Base-by-base conservation (phyloP, 2,329 filamentous ascomycete genomes). In the Macroventuria anomochaeta region DNA sequence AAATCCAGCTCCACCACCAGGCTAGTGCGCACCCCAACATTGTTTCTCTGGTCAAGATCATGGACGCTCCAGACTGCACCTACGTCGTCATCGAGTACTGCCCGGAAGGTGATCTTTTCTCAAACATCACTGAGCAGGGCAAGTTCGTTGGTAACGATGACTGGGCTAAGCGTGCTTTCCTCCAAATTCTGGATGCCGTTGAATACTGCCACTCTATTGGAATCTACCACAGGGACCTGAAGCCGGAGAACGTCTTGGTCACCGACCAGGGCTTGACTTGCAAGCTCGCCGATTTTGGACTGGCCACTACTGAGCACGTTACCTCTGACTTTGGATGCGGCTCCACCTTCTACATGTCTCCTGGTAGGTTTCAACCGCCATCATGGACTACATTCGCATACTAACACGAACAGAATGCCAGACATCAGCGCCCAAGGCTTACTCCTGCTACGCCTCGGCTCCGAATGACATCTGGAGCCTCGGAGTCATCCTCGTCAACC, bases 331-430 rank as follows among this genome's bases (percentile, higher is more conserved):
- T 96, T 77, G 95, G 95, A 70, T 99, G 95, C 75, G 95, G 95
- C 60, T 97, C 95, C 26, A 97, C 93, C 12, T 97, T 97, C 71
- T 99, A 99, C 80, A 99, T 97, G 95, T 96, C 92, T 72, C 95
- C 95, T 85, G 93, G 93, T 97, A 89, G 76, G 85, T 80, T 61
- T 62, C 65, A 68, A 69, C 11, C 13, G 59, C 36, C 8, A 31
- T 29, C 18, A 25, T 15, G 38, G 32, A 26, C 20, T 3, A 32
- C 17, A 46, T 51, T 61, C 59, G 59, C 57, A 57, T 64, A 65
- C 63, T 71, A 64, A 71, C 48, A 10, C 58, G 46, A 61, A 48
- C 76, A 97, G 95, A 99, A 85, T 99, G 95, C 74, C 86, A 97
- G 76, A 90, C 91, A 67, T 83, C 88, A 52, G 82, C 83, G 77